Conservation (phyloP, 2,329 filamentous ascomycete species). For the Fusarium penzigii region DNA sequence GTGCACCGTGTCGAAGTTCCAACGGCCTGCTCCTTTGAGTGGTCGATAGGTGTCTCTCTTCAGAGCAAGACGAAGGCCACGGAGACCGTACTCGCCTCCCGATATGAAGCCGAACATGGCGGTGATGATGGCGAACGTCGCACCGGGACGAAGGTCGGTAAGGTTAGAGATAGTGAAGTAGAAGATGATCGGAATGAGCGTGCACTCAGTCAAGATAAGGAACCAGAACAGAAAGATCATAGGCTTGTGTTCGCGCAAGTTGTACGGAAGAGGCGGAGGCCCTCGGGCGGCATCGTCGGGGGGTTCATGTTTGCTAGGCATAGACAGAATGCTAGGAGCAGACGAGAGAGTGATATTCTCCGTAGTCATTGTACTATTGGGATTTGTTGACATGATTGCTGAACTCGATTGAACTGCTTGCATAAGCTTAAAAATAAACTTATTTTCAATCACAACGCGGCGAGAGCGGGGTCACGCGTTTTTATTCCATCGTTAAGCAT, state of each 20-base stretch:
- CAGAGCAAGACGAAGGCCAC: slow-evolving; percentile 7
- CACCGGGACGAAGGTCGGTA: slow-evolving; percentile 19
- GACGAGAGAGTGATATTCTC: too few relatives aligned
- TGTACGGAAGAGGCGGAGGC: slow-evolving; percentile 21
- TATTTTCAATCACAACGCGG: too few relatives aligned
- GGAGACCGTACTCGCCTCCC: slow-evolving; percentile 43
- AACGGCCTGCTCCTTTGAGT: slow-evolving; percentile 8
- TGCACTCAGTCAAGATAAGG: slow-evolving; percentile 26
- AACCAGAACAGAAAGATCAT: slow-evolving; percentile 23
- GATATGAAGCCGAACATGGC: slow-evolving; percentile 49
- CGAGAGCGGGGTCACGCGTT: too few relatives aligned
- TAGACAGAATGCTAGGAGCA: too few relatives aligned
- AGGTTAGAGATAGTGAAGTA: slow-evolving; percentile 45
- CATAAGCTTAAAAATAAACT: too few relatives aligned
- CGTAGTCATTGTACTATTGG: too few relatives aligned
- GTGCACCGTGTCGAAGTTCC: slow-evolving; percentile 18
- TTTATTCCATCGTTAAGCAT: too few relatives aligned
- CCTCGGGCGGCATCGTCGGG: neutral
- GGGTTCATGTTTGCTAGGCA: too few relatives aligned
- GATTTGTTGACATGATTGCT: too few relatives aligned
- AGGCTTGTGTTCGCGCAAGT: slow-evolving; percentile 27
- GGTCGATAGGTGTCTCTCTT: slow-evolving; percentile 12
- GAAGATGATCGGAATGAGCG: slow-evolving; percentile 42
- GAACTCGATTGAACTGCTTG: too few relatives aligned
- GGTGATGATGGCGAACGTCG: slow-evolving; percentile 47